A percentile compares a stretch with the other conserved stretches of the same genome.
phyloP scores from a whole-genome alignment of 805 yeast genomes.

The Barnettozyma wickerhamii region DNA sequence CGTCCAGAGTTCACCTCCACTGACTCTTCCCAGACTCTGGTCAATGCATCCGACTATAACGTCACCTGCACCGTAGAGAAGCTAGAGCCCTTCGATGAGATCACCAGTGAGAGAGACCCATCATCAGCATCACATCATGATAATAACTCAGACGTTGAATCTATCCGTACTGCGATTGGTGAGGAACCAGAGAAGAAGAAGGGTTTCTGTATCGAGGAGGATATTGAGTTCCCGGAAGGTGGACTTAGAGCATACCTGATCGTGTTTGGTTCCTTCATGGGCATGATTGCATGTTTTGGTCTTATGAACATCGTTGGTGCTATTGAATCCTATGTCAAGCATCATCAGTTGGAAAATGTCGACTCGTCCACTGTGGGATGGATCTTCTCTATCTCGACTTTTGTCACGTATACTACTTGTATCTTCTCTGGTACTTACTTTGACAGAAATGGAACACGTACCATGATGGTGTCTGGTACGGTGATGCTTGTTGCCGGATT shows the following conservation, averaged over 20 bases:
- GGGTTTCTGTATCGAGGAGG: constrained; percentile 4
- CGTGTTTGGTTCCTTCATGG: constrained; percentile 52
- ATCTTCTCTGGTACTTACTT: constrained; percentile 42
- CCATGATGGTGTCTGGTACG: constrained; percentile 35
- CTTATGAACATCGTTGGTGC: constrained; percentile 57
- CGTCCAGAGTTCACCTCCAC: constrained; percentile 5
- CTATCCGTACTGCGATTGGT: constrained; percentile 1
- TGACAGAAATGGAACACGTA: constrained; percentile 41
- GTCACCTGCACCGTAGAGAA: background rate
- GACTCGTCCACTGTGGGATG: constrained; percentile 48
- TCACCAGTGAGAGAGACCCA: background rate
- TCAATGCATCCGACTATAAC: background rate
- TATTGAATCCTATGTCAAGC: constrained; percentile 51
- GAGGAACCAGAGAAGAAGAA: background rate
- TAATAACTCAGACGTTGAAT: constrained; percentile 2
- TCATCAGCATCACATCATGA: background rate
- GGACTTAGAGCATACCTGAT: constrained; percentile 49
- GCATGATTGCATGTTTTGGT: constrained; percentile 50
- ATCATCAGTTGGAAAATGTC: constrained; percentile 43
- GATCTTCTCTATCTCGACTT: constrained; percentile 41
- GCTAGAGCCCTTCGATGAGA: constrained; percentile 1
- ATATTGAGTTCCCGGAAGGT: constrained; percentile 46
- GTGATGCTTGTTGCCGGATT: constrained; percentile 34
- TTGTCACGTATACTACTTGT: constrained; percentile 28
- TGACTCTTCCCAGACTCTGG: constrained; percentile 4